Evolutionary conservation across 2,329 filamentous ascomycete genomes (phyloP), one percentile per base, ranked within the genome.

Genomic region (Colletotrichum somersetense): DNA sequence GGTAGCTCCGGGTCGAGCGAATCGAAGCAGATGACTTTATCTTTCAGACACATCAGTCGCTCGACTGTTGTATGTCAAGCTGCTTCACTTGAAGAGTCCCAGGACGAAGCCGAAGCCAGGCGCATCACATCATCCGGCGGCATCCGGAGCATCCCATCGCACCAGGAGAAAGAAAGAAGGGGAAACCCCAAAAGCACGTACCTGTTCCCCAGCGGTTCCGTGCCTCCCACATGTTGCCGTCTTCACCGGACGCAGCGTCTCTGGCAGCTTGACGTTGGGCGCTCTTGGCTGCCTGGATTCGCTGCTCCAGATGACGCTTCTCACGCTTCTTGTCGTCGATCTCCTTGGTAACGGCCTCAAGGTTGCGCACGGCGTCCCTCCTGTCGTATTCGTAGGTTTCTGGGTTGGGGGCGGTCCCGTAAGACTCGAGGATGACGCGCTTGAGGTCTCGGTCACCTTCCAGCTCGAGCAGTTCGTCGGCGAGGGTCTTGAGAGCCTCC

Each of bases 401-500:
- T 4, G 56, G 48, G 33, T 71, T 57, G 35, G 62, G 62, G 14
- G 48, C 56, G 33, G 58, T 61, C 16, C 69, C 69, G 48, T 38
- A 42, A 20, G 71, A 73, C 30, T 71, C 35, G 40, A 44, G 50
- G 35, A 73, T 67, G n/a, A 48, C 62, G 3, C 50, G 56, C 23
- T 61, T 30, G 20, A 71, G 26, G 30, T 66, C 61, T 38, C 50
- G 40, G 52, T 73, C 71, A 33, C 48, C 50, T 52, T 73, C 61
- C n/a, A 71, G 56, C n/a, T 66, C 66, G 33, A 72, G 59, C 6
- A 72, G 46, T 40, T 72, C 69, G 61, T 69, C 55, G 53, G 58
- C 53, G 30, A 48, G 40, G 3, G 53, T 42, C 18, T 42, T 30
- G 42, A 72, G 57, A 63, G 69, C 65, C 66, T 55, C 62, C 62